These are phyloP conservation scores for Immersiella caudata DNA, from an alignment of 495 filamentous ascomycete genomes.

Conservation along the genomic window DNA sequence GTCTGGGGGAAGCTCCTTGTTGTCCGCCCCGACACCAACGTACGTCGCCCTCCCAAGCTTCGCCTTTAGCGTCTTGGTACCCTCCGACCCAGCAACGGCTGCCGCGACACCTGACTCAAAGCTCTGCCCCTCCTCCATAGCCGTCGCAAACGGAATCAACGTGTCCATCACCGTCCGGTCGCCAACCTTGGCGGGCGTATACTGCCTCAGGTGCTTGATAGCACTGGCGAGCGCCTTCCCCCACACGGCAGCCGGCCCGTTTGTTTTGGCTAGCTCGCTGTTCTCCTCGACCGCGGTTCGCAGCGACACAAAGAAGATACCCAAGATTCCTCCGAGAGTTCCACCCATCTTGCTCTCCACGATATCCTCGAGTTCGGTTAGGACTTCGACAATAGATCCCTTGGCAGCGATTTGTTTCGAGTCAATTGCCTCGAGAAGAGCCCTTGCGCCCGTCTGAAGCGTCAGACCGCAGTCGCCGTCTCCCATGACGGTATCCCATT, in stretches of 20 bases:
- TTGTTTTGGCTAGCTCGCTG: slow-evolving; percentile 34
- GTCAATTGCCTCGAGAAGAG: slow-evolving; percentile 46
- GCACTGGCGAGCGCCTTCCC: slow-evolving; percentile 41
- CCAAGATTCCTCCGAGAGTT: slow-evolving; percentile 62
- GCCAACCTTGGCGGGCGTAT: slow-evolving; percentile 52
- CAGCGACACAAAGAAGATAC: slow-evolving; percentile 62
- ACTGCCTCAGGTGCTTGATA: slow-evolving; percentile 49
- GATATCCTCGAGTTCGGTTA: slow-evolving; percentile 57
- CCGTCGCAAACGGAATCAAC: slow-evolving; percentile 59
- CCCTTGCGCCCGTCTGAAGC: slow-evolving; percentile 51
- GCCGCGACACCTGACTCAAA: slow-evolving; percentile 55
- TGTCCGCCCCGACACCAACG: slow-evolving; percentile 51
- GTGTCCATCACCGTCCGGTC: slow-evolving; percentile 61
- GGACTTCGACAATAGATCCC: slow-evolving; percentile 54
- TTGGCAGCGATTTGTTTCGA: slow-evolving; percentile 36
- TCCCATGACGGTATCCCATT: slow-evolving; percentile 66
- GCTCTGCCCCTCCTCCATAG: slow-evolving; percentile 44
- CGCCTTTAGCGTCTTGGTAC: slow-evolving; percentile 57
- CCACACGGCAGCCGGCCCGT: slow-evolving; percentile 41
- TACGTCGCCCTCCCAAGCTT: slow-evolving; percentile 63
- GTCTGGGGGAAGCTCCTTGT: slow-evolving; percentile 56
- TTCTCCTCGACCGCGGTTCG: slow-evolving; percentile 50
- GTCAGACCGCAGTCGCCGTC: slow-evolving; percentile 68
- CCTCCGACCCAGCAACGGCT: slow-evolving; percentile 57
- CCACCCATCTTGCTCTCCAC: slow-evolving; percentile 64